Percentiles rank a stretch among this genome's conserved stretches.
These are phyloP conservation scores for Candida montana DNA, from an alignment of 805 yeast genomes.

Conservation along the genomic window DNA sequence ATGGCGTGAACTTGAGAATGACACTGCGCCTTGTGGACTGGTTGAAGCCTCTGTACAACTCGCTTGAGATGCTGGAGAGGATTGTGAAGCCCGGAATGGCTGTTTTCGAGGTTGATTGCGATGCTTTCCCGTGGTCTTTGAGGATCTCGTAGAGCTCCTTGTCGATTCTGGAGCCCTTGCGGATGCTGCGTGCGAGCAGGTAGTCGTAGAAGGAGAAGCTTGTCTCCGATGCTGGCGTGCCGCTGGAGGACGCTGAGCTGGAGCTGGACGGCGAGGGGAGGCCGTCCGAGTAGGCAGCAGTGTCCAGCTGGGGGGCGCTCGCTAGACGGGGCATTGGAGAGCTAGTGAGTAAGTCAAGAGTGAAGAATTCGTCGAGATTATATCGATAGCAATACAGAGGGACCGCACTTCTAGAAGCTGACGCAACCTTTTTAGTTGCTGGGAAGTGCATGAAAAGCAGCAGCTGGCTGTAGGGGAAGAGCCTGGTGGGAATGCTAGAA, in stretches of 20 bases:
- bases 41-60: conserved; percentile 18
- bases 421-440: too few species aligned
- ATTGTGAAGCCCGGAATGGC: conserved; percentile 16
- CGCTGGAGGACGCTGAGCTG: conserved; percentile 7
- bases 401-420: too few species aligned
- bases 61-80: conserved; percentile 18
- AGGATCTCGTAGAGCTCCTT: conserved; percentile 14
- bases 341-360: too few species aligned
- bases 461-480: too few species aligned
- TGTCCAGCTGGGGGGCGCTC: not conserved
- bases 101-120: conserved; percentile 8
- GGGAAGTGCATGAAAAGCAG: too few species aligned
- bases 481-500: too few species aligned
- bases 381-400: too few species aligned
- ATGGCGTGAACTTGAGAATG: conserved; percentile 15
- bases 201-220: conserved; percentile 17
- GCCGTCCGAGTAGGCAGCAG: not conserved
- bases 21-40: conserved; percentile 14
- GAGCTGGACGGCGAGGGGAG: conserved; percentile 14
- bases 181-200: conserved; percentile 8
- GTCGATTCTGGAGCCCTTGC: conserved; percentile 6
- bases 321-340: too few species aligned
- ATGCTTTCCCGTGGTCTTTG: conserved; percentile 5
- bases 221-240: conserved; percentile 3
- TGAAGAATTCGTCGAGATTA: too few species aligned